Conservation (phyloP, 305 asterid genomes). For the Fraxinus latifolia region DNA sequence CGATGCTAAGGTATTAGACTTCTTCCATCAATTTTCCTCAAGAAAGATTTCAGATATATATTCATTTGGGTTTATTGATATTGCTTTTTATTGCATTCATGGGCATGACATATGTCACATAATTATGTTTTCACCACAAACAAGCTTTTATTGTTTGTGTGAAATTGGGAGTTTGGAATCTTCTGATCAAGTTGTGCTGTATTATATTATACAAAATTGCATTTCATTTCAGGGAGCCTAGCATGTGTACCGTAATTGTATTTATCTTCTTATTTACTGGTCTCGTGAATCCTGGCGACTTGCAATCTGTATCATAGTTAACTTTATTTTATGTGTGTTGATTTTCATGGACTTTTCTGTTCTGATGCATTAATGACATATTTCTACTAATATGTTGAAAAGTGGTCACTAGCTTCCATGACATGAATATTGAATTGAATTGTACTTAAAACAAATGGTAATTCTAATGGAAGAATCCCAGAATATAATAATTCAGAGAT, state of each 20-base stretch:
- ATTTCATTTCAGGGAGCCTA: background rate
- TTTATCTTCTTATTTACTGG: background rate
- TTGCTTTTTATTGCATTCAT: background rate
- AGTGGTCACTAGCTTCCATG: background rate
- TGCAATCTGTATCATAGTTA: background rate
- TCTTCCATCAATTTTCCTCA: slow-evolving; percentile 4
- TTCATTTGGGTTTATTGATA: background rate
- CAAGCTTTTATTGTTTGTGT: background rate
- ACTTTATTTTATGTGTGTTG: background rate
- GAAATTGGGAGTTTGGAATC: background rate
- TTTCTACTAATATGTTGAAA: background rate
- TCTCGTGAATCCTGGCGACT: background rate
- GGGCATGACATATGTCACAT: background rate
- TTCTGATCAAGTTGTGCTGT: background rate
- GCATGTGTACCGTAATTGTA: background rate
- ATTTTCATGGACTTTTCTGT: background rate
- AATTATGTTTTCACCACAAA: background rate
- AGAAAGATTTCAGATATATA: background rate
- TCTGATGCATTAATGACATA: background rate
- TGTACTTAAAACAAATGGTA: background rate
- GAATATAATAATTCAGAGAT: background rate
- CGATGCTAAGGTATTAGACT: slow-evolving; percentile 44
- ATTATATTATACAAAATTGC: background rate
- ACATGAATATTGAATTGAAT: background rate
- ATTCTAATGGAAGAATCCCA: background rate